These are phyloP conservation scores for Sordaria brevicollis DNA, from an alignment of 495 filamentous ascomycete genomes.

Conservation along the genomic window DNA sequence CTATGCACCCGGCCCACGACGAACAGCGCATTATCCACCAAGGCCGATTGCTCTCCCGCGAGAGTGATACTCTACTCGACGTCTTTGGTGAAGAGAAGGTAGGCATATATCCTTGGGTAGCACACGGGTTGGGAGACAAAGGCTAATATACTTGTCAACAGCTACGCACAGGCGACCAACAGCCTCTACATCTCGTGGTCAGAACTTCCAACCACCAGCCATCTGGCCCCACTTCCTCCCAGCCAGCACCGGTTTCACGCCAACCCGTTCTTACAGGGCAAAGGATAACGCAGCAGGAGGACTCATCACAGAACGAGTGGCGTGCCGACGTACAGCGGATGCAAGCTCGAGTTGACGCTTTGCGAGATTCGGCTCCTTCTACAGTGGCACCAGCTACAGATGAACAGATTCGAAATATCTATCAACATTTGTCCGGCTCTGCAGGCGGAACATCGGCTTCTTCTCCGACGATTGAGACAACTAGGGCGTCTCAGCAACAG, in stretches of 20 bases:
- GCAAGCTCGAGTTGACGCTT: not conserved
- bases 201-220: constrained; percentile 23
- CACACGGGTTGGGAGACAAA: not conserved
- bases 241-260: constrained; percentile 8
- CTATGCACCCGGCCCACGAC: constrained; percentile 40
- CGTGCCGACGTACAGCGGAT: not conserved
- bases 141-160: constrained; percentile 14
- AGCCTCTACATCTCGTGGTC: constrained; percentile 57
- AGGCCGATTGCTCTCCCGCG: constrained; percentile 46
- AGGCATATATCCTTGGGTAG: constrained; percentile 16
- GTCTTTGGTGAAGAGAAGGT: constrained; percentile 49
- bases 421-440: not conserved
- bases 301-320: not conserved
- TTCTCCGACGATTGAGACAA: not conserved
- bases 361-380: not conserved
- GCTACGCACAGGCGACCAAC: constrained; percentile 35
- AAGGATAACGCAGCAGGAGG: not conserved
- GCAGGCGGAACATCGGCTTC: not conserved
- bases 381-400: not conserved
- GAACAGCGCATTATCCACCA: constrained; percentile 57
- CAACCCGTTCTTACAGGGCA: not conserved
- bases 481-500: constrained; percentile 5
- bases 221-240: constrained; percentile 8
- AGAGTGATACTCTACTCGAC: constrained; percentile 44
- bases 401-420: not conserved